Evolutionary conservation across 192 early-diverging fungal species (phyloP).

Genomic region (Coemansia umbellata): DNA sequence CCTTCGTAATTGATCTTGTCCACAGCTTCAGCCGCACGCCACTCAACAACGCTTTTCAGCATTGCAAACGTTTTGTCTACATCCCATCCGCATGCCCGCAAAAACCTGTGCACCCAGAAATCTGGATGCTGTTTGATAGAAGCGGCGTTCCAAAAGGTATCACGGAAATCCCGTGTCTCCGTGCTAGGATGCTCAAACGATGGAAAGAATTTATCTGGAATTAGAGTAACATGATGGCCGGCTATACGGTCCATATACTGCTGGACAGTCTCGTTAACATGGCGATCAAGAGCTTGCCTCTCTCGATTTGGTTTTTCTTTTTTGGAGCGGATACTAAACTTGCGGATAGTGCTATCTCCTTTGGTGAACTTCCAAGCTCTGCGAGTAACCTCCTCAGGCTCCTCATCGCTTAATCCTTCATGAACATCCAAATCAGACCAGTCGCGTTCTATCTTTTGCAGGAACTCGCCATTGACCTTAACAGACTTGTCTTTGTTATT

Average conservation of each 20-base stretch:
- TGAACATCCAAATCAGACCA: constrained; percentile 22
- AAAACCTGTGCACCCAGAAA: constrained; percentile 33
- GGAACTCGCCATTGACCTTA: constrained; percentile 20
- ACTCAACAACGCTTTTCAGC: constrained; percentile 21
- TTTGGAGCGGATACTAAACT: constrained; percentile 3
- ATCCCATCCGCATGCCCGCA: constrained; percentile 32
- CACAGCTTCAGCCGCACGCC: constrained; percentile 30
- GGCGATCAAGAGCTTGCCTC: constrained; percentile 19
- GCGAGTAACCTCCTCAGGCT: constrained; percentile 16
- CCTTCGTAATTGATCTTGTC: constrained; percentile 35
- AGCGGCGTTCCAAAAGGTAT: constrained; percentile 26
- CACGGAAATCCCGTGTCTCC: constrained; percentile 22
- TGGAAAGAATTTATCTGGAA: constrained; percentile 31
- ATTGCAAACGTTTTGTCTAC: constrained; percentile 18
- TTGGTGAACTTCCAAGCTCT: constrained; percentile 42
- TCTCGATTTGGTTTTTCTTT: constrained; percentile 13
- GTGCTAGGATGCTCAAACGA: constrained; percentile 25
- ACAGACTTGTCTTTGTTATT: constrained; percentile 16
- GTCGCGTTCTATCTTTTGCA: constrained; percentile 18
- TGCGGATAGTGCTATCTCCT: constrained; percentile 16
- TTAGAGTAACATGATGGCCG: constrained; percentile 14
- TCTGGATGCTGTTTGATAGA: constrained; percentile 38
- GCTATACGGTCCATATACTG: constrained; percentile 24
- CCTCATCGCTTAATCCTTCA: constrained; percentile 7
- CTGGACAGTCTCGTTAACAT: constrained; percentile 41